A percentile compares a stretch with the other conserved stretches of the same genome.
phyloP scores from a whole-genome alignment of 441 rosid genomes.

The Flueggea neowawraea region DNA sequence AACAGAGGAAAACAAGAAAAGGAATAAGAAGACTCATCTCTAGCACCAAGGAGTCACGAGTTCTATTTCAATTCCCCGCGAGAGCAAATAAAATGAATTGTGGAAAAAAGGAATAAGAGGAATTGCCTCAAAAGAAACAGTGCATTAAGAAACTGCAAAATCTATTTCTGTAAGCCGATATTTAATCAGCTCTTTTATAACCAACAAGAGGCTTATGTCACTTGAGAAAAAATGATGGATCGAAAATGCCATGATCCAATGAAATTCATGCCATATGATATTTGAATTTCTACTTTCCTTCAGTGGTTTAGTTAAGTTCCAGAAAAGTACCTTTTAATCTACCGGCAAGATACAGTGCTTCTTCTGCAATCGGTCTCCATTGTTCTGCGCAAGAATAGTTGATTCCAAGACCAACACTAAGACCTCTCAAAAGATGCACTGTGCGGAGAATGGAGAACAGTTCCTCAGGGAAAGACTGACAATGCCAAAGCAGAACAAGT shows the following conservation, averaged over 20 bases:
- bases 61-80: too few species aligned
- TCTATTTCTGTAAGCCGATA: background rate
- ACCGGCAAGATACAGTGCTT: slow-evolving; percentile 67
- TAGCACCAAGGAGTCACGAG: too few species aligned
- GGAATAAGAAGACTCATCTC: too few species aligned
- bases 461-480: slow-evolving; percentile 88
- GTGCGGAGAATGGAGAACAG: slow-evolving; percentile 87
- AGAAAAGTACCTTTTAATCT: slow-evolving; percentile 57
- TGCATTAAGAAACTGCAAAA: background rate
- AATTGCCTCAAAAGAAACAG: too few species aligned
- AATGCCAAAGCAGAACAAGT: slow-evolving; percentile 11
- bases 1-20: background rate
- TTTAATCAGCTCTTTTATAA: background rate
- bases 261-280: too few species aligned
- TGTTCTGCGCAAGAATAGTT: slow-evolving; percentile 84
- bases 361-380: slow-evolving; percentile 91
- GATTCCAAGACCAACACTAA: slow-evolving; percentile 86
- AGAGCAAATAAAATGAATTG: too few species aligned
- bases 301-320: background rate
- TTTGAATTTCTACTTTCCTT: too few species aligned
- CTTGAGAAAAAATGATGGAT: background rate
- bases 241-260: too few species aligned
- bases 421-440: slow-evolving; percentile 82
- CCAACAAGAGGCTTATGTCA: too few species aligned
- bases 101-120: too few species aligned